Evolutionary conservation across 768 basidiomycete genomes (phyloP).

Genomic region (Agrocybe chaxingu): DNA sequence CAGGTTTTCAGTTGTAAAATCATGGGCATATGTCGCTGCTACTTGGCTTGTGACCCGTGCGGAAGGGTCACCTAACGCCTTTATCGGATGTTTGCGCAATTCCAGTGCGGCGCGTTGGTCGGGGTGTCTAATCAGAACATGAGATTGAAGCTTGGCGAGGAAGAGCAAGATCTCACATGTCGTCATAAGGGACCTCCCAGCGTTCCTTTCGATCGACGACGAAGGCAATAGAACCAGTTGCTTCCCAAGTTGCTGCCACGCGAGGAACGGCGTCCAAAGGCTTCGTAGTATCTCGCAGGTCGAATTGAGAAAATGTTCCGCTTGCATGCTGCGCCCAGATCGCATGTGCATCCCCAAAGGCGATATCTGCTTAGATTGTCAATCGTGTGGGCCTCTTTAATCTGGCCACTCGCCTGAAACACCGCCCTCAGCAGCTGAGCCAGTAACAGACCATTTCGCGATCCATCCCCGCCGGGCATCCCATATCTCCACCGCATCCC

Average conservation of each 20-base stretch:
- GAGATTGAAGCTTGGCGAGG: background rate
- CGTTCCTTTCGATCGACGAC: slow-evolving; percentile 48
- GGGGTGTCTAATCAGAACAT: slow-evolving; percentile 28
- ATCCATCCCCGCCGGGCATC: slow-evolving; percentile 79
- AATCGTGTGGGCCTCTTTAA: background rate
- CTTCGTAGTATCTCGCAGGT: slow-evolving; percentile 59
- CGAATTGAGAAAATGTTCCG: slow-evolving; percentile 77
- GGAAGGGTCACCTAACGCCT: slow-evolving; percentile 57
- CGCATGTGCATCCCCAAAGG: slow-evolving; percentile 67
- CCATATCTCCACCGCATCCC: slow-evolving; percentile 81
- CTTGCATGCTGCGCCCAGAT: slow-evolving; percentile 73
- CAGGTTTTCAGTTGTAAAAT: slow-evolving; percentile 34
- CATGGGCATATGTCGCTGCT: slow-evolving; percentile 47
- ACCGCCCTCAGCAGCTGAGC: slow-evolving; percentile 64
- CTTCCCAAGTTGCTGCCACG: slow-evolving; percentile 63
- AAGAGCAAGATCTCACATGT: slow-evolving; percentile 48
- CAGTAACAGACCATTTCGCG: slow-evolving; percentile 76
- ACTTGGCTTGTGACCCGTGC: slow-evolving; percentile 52
- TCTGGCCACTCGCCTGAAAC: slow-evolving; percentile 58
- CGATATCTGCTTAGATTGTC: slow-evolving; percentile 46
- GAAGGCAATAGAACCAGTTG: slow-evolving; percentile 62
- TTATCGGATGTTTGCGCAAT: slow-evolving; percentile 34
- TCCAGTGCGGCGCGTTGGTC: slow-evolving; percentile 30
- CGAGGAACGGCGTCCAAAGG: slow-evolving; percentile 70
- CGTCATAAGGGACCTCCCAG: slow-evolving; percentile 79